Evolutionary conservation across 306 rosid species (phyloP), one percentile per base, ranked within the genome.

Genomic region (Lathyrus sativus): DNA sequence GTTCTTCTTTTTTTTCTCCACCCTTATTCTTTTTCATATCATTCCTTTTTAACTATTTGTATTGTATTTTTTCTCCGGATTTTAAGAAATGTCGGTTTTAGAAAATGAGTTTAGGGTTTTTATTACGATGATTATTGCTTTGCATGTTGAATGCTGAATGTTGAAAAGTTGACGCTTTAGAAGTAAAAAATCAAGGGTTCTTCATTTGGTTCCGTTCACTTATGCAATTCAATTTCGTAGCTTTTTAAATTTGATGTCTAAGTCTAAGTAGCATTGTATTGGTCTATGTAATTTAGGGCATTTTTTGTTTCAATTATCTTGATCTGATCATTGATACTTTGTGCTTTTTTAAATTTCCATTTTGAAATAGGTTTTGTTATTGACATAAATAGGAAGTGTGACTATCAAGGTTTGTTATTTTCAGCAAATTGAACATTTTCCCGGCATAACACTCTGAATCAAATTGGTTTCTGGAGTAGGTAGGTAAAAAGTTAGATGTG

Each of bases 391-490:
- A 57, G 7, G 22, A 31, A 33, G 64, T 58, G 26, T 58, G 26
- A 58, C 22, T 14, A n/a, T 58, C 44, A 58, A 58, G 9, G 50
- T 18, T 43, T 78, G 33, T 58, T 49, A 29, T 49, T 79, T 76
- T 66, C 78, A 75, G 88, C 39, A 46, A 66, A 55, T 66, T 62
- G 64, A 70, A 67, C 37, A 55, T 48, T 75, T 68, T 68, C 17
- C 4, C 61, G 67, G 74, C 75, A 41, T 62, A 62, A 9, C 3
- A 58, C 13, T 35, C 14, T 15, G 60, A 71, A 49, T 5, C 51
- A 53, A 73, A 70, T 78, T 64, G 62, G 69, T 80, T 70, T 64
- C 46, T 49, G 72, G 73, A 51, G 65, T 53, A n/a, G 62, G 61
- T 44, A 15, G 49, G 46, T 60, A 46, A 63, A 62, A 68, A 59